phyloP scores from a whole-genome alignment of 768 basidiomycete species.

The Tephrocybe sp. region DNA sequence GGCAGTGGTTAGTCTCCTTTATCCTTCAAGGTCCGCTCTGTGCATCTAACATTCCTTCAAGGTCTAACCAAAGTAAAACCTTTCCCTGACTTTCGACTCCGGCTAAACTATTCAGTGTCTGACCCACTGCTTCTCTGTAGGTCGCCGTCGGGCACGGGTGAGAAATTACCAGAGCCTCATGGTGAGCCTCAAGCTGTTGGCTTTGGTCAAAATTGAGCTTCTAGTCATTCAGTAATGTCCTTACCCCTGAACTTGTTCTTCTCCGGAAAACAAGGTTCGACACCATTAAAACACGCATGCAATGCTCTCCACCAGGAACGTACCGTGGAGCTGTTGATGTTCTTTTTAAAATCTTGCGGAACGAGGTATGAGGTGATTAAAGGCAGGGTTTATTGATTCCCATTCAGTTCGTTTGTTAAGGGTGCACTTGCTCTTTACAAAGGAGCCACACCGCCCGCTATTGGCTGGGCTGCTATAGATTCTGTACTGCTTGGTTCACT shows the following conservation, averaged over 20 bases:
- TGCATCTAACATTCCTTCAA: constrained; percentile 15
- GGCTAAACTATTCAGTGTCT: not conserved
- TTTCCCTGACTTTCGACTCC: not conserved
- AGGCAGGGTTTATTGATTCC: not conserved
- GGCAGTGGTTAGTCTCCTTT: constrained; percentile 51
- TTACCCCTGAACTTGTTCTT: constrained; percentile 4
- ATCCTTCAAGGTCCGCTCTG: not conserved
- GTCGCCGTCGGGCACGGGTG: constrained; percentile 74
- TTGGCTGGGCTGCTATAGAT: constrained; percentile 75
- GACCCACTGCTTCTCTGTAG: constrained; percentile 27
- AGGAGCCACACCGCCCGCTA: constrained; percentile 69
- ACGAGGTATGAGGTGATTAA: constrained; percentile 46
- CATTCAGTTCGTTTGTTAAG: constrained; percentile 29
- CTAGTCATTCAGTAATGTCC: not conserved
- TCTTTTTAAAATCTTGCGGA: constrained; percentile 52
- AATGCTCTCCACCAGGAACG: constrained; percentile 65
- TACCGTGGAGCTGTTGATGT: constrained; percentile 65
- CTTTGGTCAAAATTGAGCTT: constrained; percentile 5
- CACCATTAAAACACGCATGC: constrained; percentile 72
- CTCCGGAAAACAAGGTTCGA: constrained; percentile 51
- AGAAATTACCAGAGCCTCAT: constrained; percentile 17
- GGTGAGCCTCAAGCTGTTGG: constrained; percentile 1
- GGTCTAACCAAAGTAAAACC: constrained; percentile 51
- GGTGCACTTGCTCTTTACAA: constrained; percentile 70
- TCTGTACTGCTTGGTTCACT: constrained; percentile 68